Conservation (phyloP, 345 rosid genomes). For the Noccaea bulbosa region DNA sequence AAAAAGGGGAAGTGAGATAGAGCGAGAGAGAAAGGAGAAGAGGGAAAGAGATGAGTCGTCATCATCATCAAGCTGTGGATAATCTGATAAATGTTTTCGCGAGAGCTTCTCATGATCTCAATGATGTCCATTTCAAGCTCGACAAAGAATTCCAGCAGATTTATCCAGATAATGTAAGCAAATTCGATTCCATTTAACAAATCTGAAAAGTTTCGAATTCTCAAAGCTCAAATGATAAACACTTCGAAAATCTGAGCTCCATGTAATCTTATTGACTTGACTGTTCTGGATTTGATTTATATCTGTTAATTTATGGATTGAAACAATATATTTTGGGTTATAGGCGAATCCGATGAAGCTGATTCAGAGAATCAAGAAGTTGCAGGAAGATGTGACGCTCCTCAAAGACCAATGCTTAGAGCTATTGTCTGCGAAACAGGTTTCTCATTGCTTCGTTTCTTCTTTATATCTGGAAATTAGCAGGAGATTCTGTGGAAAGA, state of each 20-base stretch:
- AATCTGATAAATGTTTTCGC: constrained; percentile 62
- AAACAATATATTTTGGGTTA: background rate
- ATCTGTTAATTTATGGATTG: background rate
- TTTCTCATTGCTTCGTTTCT: constrained; percentile 23
- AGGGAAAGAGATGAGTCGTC: constrained; percentile 46
- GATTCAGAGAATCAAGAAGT: constrained; percentile 71
- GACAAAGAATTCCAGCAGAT: constrained; percentile 77
- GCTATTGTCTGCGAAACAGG: constrained; percentile 91
- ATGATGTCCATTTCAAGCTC: constrained; percentile 64
- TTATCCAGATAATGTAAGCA: constrained; percentile 75
- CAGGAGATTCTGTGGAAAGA: constrained; percentile 1
- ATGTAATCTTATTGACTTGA: background rate
- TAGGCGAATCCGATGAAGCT: constrained; percentile 91
- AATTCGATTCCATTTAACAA: background rate
- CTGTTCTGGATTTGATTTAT: background rate
- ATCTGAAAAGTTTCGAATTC: background rate
- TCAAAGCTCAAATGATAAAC: background rate
- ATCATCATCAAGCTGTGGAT: constrained; percentile 51
- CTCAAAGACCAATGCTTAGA: constrained; percentile 80
- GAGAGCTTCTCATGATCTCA: constrained; percentile 73
- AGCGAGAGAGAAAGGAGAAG: background rate
- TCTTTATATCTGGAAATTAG: background rate
- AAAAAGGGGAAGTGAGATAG: background rate
- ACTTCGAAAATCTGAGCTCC: background rate
- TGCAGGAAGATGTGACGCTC: constrained; percentile 65